Evolutionary conservation across 805 yeast species (phyloP), one percentile per base, ranked within the genome.

Genomic region (Starmerella sp.): DNA sequence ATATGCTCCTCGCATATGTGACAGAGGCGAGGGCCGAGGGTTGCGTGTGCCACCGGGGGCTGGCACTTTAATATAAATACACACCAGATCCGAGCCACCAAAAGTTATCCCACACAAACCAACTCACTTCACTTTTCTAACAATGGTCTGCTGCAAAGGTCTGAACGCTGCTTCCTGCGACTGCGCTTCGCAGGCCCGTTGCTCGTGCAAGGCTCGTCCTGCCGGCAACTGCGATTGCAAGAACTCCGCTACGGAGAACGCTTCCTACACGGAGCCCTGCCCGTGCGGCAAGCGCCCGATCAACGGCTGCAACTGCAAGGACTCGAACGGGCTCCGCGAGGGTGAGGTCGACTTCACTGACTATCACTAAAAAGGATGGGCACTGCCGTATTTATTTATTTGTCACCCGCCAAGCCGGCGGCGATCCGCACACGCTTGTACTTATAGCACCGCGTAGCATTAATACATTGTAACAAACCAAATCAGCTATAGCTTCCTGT

Each of bases 301-400:
- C 63, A 70, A 68, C 54, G 69, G 70, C 49, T 80, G 84, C 70
- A 80, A 80, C 49, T 80, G 84, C 69, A 80, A 82, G 52, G 72
- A 72, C 53, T 57, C 73, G 53, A 67, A 67, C 60, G 69, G 68
- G 22, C 63, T 67, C 41, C 72, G 79, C 65, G 83, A 79, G 32
- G 84, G 83, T 57, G 84, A 80, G 73, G 64, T 69, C 54, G 84
- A 80, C 66, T 79, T 75, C 71, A 80, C 83, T 63, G 71, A 75
- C 69, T 57, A 55, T 52, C 62, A 54, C 57, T 58, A 43, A 22
- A 34, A 22, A 22, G 22, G 22, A 22, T 22, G 22, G 22, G 22
- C 22, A 22, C 22, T 22, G 22, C 22, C 22, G 37, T 15, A 39
- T 6, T 34, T 32, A 28, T n/a, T 42, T 28, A 17, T 42, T 28